Evolutionary conservation across 1,284 basidiomycete genomes (phyloP), one percentile per base, ranked within the genome.

Genomic region (Boletus austroedulis): DNA sequence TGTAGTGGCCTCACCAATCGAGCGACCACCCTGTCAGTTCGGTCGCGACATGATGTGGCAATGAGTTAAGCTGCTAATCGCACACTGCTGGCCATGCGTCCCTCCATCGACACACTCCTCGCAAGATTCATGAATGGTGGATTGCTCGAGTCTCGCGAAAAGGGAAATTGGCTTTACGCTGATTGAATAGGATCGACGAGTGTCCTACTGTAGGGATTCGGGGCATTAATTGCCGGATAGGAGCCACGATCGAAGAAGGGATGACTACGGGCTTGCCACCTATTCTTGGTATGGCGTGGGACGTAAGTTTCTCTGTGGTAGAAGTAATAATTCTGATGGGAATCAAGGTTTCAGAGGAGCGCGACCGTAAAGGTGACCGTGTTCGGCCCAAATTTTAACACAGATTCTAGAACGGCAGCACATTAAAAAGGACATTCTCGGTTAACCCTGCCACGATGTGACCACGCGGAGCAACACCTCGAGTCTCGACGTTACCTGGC

Each of bases 141-240:
- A 44, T 23, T 41, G 17, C 36, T 53, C 56, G 45, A 38, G 50
- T 64, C 57, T 65, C 55, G 51, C 34, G 46, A 41, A 34, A 40
- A 31, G 28, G 28, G 26, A 40, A 34, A 40, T 32, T 36, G 31
- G 50, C 41, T 53, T 46, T 43, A 32, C 11, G 24, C 53, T 26
- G 49, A 44, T 38, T 34, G 40, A 56, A 57, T 57, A 52, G 60
- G 50, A 56, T 55, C 23, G 47, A 36, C 36, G 34, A 55, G 26
- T 44, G 7, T 40, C 46, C 28, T 21, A 23, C 43, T n/a, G 15
- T 28, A 60, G 31, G 31, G 36, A 32, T 31, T 31, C 24, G 46
- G 58, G 14, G 38, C 28, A 53, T 47, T 47, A 44, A 46, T 24
- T 26, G 38, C 34, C 31, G 40, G 28, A 62, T 36, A 32, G 49